Evolutionary conservation across 2,329 filamentous ascomycete species (phyloP).

Genomic region (Didymellaceae sp.): DNA sequence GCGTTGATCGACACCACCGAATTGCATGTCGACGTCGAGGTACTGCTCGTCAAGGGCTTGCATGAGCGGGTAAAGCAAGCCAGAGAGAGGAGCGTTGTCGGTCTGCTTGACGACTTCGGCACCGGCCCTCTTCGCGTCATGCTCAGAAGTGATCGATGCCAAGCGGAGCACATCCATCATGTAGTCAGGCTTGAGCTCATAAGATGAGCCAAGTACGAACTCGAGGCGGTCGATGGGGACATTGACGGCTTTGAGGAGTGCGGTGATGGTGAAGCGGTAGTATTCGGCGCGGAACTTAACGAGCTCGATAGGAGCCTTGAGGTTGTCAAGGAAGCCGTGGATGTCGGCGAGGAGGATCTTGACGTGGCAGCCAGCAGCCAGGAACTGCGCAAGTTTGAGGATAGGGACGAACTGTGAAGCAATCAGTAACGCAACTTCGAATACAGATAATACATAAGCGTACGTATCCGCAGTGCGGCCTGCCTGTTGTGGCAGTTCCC

Average conservation of each 20-base stretch:
- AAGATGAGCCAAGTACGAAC: constrained; percentile 84
- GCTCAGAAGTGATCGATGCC: constrained; percentile 71
- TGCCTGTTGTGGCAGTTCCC: constrained; percentile 86
- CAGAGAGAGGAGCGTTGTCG: constrained; percentile 74
- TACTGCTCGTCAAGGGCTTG: constrained; percentile 87
- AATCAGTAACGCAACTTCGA: too few relatives aligned
- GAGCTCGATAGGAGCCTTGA: constrained; percentile 87
- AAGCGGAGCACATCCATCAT: constrained; percentile 88
- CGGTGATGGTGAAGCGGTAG: constrained; percentile 78
- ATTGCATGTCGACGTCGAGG: constrained; percentile 85
- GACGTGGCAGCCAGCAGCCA: constrained; percentile 82
- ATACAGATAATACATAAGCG: too few relatives aligned
- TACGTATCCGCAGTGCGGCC: constrained; percentile 83
- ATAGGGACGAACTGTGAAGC: constrained; percentile 74
- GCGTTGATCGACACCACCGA: constrained; percentile 78
- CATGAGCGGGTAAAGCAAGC: constrained; percentile 83
- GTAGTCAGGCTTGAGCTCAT: constrained; percentile 74
- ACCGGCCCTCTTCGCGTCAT: constrained; percentile 87
- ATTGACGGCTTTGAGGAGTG: constrained; percentile 76
- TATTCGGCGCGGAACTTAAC: constrained; percentile 82
- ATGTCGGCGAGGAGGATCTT: constrained; percentile 72
- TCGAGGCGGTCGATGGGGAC: constrained; percentile 79
- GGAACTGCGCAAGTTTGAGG: constrained; percentile 87
- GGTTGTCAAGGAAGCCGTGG: constrained; percentile 78
- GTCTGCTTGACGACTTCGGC: constrained; percentile 95